Conservation (phyloP, 305 asterid species). For the Fraxinus albicans region DNA sequence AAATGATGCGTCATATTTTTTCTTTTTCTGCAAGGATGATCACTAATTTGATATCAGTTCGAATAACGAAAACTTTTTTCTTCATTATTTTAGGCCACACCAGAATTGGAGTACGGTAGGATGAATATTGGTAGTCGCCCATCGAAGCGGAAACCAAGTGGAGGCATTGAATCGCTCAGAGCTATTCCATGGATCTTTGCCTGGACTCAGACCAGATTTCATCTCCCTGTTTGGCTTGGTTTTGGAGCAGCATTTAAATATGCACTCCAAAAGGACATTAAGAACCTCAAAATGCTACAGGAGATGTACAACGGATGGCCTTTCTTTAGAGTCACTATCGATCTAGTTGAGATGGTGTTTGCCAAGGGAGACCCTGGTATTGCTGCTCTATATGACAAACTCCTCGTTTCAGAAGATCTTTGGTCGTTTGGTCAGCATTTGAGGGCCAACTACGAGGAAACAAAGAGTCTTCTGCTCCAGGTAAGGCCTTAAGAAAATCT, state of each 20-base stretch:
- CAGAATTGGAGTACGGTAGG: slow-evolving; percentile 56
- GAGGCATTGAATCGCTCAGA: slow-evolving; percentile 59
- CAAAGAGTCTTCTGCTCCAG: slow-evolving; percentile 47
- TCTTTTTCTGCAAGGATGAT: background rate
- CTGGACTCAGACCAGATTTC: slow-evolving; percentile 59
- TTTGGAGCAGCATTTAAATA: slow-evolving; percentile 51
- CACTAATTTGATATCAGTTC: background rate
- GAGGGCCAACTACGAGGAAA: slow-evolving; percentile 44
- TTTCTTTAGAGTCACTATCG: slow-evolving; percentile 54
- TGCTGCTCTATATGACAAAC: slow-evolving; percentile 49
- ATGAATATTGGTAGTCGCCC: slow-evolving; percentile 66
- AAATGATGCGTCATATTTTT: background rate
- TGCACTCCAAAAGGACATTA: slow-evolving; percentile 42
- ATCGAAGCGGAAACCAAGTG: slow-evolving; percentile 56
- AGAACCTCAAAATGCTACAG: slow-evolving; percentile 43
- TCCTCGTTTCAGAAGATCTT: slow-evolving; percentile 48
- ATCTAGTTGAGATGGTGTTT: slow-evolving; percentile 54
- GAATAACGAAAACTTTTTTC: background rate
- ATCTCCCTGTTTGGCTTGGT: slow-evolving; percentile 64
- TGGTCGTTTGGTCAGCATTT: slow-evolving; percentile 43
- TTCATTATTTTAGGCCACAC: slow-evolving; percentile 40
- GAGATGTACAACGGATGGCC: slow-evolving; percentile 58
- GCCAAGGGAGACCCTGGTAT: slow-evolving; percentile 60
- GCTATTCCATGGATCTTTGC: slow-evolving; percentile 66
- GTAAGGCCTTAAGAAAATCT: slow-evolving; percentile 19